Conservation (phyloP, 306 rosid genomes). For the Quercus gilva region DNA sequence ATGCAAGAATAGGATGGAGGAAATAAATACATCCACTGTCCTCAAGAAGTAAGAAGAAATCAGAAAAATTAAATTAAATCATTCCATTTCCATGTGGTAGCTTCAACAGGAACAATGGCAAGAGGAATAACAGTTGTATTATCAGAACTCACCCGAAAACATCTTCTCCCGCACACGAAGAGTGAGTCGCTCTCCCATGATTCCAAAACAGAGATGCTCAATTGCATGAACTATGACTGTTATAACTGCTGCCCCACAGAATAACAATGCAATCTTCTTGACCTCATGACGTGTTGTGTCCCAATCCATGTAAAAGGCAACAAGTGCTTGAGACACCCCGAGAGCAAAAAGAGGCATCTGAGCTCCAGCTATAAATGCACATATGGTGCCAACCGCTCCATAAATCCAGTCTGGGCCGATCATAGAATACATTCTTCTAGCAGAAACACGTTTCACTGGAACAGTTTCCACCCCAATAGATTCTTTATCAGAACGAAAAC, state of each 20-base stretch:
- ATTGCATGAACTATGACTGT: conserved; percentile 78
- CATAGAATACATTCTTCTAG: conserved; percentile 75
- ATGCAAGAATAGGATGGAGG: not conserved
- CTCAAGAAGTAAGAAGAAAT: not conserved
- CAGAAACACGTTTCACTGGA: conserved; percentile 52
- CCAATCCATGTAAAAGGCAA: conserved; percentile 94
- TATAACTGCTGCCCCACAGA: conserved; percentile 64
- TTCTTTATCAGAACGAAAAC: conserved; percentile 91
- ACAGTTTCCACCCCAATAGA: conserved; percentile 48
- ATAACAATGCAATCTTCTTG: conserved; percentile 67
- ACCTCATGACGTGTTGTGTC: conserved; percentile 73
- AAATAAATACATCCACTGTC: not conserved
- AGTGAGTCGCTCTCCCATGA: conserved; percentile 94
- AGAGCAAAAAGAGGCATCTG: conserved; percentile 98
- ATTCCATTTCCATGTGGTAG: not conserved
- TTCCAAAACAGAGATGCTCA: conserved; percentile 84
- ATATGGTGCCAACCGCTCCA: conserved; percentile 67
- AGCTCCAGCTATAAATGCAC: conserved; percentile 87
- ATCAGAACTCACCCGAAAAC: conserved; percentile 65
- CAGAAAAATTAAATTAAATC: not conserved
- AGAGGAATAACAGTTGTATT: not conserved
- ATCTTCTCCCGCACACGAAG: conserved; percentile 85
- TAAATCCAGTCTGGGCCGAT: conserved; percentile 81
- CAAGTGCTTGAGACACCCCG: conserved; percentile 93
- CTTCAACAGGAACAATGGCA: not conserved